Conservation (phyloP, 306 rosid genomes). For the Prunus davidiana region DNA sequence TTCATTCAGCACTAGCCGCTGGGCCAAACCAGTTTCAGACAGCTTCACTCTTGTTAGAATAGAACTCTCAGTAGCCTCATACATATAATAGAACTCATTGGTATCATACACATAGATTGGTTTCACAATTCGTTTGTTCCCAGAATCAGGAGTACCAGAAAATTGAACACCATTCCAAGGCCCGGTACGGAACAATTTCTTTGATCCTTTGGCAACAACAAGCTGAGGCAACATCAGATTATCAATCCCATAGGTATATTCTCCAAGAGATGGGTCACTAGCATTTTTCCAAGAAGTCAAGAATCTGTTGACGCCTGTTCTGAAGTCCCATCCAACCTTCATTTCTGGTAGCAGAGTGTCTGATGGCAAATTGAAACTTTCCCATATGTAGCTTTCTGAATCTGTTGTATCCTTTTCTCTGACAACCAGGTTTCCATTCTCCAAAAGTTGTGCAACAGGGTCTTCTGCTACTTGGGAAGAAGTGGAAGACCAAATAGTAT, state of each 20-base stretch:
- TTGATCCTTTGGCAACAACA: not conserved
- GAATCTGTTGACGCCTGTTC: not conserved
- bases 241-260: not conserved
- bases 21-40: not conserved
- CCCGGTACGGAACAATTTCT: not conserved
- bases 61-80: not conserved
- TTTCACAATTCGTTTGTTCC: not conserved
- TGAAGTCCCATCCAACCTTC: conserved; percentile 15
- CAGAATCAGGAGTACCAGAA: not conserved
- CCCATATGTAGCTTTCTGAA: conserved; percentile 25
- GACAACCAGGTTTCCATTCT: conserved; percentile 38
- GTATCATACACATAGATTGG: not conserved
- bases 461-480: not conserved
- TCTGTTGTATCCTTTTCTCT: not conserved
- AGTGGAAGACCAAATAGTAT: conserved; percentile 1
- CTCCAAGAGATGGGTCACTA: not conserved
- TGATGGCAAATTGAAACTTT: conserved; percentile 39
- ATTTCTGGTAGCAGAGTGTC: conserved; percentile 27
- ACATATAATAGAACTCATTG: not conserved
- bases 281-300: conserved; percentile 7
- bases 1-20: not conserved
- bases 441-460: conserved; percentile 33
- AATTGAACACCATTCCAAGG: conserved; percentile 18
- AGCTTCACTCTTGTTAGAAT: not conserved
- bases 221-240: not conserved